Percentiles rank a stretch among this genome's conserved stretches.
Evolutionary conservation across 805 yeast species (phyloP).

Genomic region (Yarrowia sp.): DNA sequence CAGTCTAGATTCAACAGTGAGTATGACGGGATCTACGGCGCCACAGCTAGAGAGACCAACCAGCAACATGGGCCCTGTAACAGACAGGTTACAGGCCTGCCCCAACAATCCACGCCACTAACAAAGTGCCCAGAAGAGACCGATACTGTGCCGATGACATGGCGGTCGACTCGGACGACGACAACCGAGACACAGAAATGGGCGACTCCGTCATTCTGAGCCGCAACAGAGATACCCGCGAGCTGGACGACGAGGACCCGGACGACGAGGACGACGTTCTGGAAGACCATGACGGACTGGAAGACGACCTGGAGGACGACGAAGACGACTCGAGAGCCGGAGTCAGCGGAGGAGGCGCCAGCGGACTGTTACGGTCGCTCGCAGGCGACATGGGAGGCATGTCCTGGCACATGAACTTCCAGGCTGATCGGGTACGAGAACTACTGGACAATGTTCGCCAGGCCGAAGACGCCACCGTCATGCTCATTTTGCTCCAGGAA

Average conservation of each 20-base stretch:
- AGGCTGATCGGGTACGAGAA: constrained; percentile 22
- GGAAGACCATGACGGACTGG: constrained; percentile 24
- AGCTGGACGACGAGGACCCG: constrained; percentile 28
- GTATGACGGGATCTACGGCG: background rate
- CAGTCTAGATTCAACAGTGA: background rate
- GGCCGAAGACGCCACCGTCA: constrained; percentile 33
- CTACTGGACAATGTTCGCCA: constrained; percentile 28
- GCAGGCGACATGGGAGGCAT: constrained; percentile 28
- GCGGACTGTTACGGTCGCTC: constrained; percentile 31
- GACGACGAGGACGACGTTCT: constrained; percentile 28
- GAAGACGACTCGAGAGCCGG: constrained; percentile 33
- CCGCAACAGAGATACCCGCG: constrained; percentile 16
- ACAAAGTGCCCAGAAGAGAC: constrained; percentile 21
- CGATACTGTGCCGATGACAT: constrained; percentile 20
- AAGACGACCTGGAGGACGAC: constrained; percentile 29
- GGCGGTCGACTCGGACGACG: constrained; percentile 19
- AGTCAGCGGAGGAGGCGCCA: constrained; percentile 30
- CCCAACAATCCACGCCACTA: too few species aligned
- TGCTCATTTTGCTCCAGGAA: constrained; percentile 37
- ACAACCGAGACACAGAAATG: constrained; percentile 24
- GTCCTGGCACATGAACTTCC: constrained; percentile 28
- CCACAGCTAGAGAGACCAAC: background rate
- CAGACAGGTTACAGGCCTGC: too few species aligned
- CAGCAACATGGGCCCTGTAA: too few species aligned
- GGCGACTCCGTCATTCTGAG: constrained; percentile 1